Evolutionary conservation across 257 asterid species (phyloP), one percentile per base, ranked within the genome.

Genomic region (Rehmannia glutinosa): DNA sequence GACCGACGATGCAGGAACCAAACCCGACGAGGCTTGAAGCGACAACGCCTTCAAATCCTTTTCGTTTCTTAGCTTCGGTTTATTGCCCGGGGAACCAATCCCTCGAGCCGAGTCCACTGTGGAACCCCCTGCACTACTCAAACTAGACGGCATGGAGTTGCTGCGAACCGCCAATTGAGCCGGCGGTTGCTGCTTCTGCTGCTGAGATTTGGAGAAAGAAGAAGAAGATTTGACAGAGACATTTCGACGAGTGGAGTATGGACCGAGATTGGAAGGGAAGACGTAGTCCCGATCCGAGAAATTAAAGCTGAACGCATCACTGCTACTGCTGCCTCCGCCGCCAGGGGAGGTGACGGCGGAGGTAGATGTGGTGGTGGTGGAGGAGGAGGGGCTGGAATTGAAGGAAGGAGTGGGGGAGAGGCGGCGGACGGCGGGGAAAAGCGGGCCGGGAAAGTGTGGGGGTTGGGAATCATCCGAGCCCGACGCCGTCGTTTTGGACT

Each of bases 281-380:
- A 84, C 88, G 61, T 86, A 92, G 80, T 92, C 98, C n/a, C 95
- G 96, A 80, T 92, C 93, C 45, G 86, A 78, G 74, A 87, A 89
- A 69, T 77, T 78, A 54, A 86, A 89, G 69, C 74, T 74, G 58
- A 74, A 52, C 25, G 84, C 84, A 33, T 83, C 83, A 49, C 51
- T 51, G 66, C 49, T 42, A 69, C 28, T 68, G 69, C 68, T 45
- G 74, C 36, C 36, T 38, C 66, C 60, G 69, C 70, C 53, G 74
- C 77, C 28, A 46, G 70, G 69, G 47, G 77, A 62, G 47, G 75
- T 17, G 41, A 62, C 6, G 41, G 76, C 3, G 45, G 77, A 21
- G 42, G 77, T 3, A 0, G 73, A 1, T 1, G 75, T 5, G 2
- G 17, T 15, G 15, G 63, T 7, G 25, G 72, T 11, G 47, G 64